Evolutionary conservation across 441 rosid species (phyloP).

Genomic region (Isatis lusitanica): DNA sequence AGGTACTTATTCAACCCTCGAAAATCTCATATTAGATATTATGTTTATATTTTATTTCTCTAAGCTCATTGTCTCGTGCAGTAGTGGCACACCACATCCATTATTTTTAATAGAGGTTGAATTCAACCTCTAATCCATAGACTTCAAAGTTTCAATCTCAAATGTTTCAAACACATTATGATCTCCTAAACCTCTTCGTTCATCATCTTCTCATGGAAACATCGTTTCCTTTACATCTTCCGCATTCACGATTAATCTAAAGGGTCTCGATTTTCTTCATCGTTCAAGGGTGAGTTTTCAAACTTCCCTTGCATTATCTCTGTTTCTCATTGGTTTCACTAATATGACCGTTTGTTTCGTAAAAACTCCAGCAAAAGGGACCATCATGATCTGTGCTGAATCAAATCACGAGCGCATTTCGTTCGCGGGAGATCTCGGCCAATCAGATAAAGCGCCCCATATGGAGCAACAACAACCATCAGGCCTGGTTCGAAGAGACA

Average conservation of each 20-base stretch:
- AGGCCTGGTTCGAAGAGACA: constrained; percentile 43
- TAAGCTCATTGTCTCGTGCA: constrained; percentile 17
- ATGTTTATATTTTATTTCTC: constrained; percentile 22
- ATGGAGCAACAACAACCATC: constrained; percentile 21
- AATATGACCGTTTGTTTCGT: constrained; percentile 11
- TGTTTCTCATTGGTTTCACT: constrained; percentile 21
- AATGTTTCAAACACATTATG: constrained; percentile 14
- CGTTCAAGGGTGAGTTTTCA: constrained; percentile 27
- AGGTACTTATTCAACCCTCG: constrained; percentile 14
- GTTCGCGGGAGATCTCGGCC: constrained; percentile 58
- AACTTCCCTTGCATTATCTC: not conserved
- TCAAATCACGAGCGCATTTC: constrained; percentile 63
- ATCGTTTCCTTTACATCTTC: not conserved
- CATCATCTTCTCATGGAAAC: constrained; percentile 19
- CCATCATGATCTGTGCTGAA: constrained; percentile 52
- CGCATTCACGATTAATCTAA: too few species aligned
- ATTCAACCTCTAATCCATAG: constrained; percentile 29
- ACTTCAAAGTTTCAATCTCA: constrained; percentile 18
- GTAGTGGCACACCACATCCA: constrained; percentile 40
- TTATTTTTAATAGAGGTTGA: constrained; percentile 23
- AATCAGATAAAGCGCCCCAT: constrained; percentile 30
- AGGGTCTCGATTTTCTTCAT: too few species aligned
- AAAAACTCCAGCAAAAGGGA: not conserved
- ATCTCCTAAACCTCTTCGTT: constrained; percentile 8
- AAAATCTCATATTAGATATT: constrained; percentile 25